Base-by-base conservation (phyloP, 2,329 filamentous ascomycete genomes). In the Neoascochyta sp. region DNA sequence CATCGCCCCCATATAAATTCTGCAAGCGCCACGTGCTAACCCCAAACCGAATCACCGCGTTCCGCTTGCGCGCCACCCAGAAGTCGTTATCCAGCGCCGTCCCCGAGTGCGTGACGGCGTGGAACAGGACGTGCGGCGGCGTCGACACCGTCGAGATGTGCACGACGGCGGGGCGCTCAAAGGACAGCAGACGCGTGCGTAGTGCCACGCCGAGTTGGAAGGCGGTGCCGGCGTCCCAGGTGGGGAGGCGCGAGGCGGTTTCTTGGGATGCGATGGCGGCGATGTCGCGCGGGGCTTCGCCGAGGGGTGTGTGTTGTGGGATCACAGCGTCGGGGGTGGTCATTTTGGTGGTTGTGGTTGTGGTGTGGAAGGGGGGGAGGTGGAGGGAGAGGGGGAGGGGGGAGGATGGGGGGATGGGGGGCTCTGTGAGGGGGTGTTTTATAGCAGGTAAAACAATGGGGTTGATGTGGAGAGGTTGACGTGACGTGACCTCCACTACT, bases 1-100 rank as follows among this genome's bases (percentile, higher is more conserved):
- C 81, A 36, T 86, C 73, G 2, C 42, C 35, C 5, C 75, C 75
- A 41, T 78, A 78, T 66, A 85, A 84, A 57, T 77, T 74, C 35
- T 78, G 72, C 75, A 86, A 73, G 34, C 75, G 72, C 81, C 82
- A 89, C 3, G 79, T 82, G 42, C 75, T 81, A 29, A 66, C 61
- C 0, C 82, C 81, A 62, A 76, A 90, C 9, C 84, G 67, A 23
- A 86, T 65, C 3, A 87, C 85, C 0, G 81, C 80, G 36, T 76
- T 77, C n/a, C 81, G 69, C 69, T 90, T 90, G 15, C 85, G 71
- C 11, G 70, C 62, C 2, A 63, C 52, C 59, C 82, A 86, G 21
- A 64, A 62, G 57, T 83, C 80, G 50, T 86, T 84, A 61, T 90
- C 85, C 0, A 81, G 79, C 18, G 71, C 66, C 1, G 78, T 77